phyloP scores from a whole-genome alignment of 805 yeast genomes.

The Sugiyamaella chiloensis region DNA sequence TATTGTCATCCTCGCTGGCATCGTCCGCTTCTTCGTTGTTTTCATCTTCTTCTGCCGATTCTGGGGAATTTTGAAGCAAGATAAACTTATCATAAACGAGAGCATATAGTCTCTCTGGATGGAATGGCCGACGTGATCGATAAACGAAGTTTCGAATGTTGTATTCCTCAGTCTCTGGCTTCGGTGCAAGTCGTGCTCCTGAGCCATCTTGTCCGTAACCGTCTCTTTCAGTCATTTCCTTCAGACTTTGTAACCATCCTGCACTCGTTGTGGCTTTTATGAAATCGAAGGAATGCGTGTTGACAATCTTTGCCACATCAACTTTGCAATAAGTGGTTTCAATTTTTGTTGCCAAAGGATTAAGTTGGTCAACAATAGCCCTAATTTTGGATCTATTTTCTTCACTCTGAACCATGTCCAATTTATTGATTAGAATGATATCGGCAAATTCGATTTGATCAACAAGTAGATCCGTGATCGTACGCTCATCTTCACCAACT shows the following conservation, averaged over 20 bases:
- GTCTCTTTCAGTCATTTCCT: conserved; percentile 38
- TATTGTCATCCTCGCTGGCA: conserved; percentile 37
- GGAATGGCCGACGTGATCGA: conserved; percentile 34
- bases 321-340: conserved; percentile 39
- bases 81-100: conserved; percentile 34
- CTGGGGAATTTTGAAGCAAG: conserved; percentile 21
- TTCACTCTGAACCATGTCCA: conserved; percentile 30
- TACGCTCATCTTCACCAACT: conserved; percentile 42
- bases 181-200: conserved; percentile 41
- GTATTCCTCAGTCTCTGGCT: conserved; percentile 38
- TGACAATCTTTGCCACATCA: conserved; percentile 36
- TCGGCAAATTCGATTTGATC: conserved; percentile 49
- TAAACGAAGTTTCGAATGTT: conserved; percentile 31
- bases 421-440: conserved; percentile 43
- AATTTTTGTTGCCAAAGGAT: conserved; percentile 43
- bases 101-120: conserved; percentile 38
- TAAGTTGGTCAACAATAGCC: conserved; percentile 37
- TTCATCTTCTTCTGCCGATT: conserved; percentile 33
- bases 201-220: conserved; percentile 41
- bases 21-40: conserved; percentile 36
- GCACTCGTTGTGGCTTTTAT: conserved; percentile 44
- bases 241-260: conserved; percentile 41
- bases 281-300: conserved; percentile 40
- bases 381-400: conserved; percentile 32
- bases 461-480: conserved; percentile 43